Evolutionary conservation across 2,329 filamentous ascomycete genomes (phyloP).

Genomic region (Fusarium circinatum): DNA sequence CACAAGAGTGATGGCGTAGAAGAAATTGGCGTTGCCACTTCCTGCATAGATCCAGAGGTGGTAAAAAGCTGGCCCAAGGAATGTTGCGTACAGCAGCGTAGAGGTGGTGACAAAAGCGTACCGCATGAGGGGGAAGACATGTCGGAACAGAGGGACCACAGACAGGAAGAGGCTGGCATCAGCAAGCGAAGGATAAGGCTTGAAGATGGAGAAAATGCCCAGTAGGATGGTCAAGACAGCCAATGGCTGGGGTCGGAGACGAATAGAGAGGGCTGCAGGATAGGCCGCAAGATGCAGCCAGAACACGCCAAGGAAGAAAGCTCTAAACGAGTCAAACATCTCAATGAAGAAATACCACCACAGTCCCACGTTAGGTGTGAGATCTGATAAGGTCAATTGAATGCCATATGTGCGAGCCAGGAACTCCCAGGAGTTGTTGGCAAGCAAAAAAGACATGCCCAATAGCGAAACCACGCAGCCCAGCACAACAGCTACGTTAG

Average conservation of each 20-base stretch:
- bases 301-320: conserved; percentile 97
- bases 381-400: conserved; percentile 87
- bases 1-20: conserved; percentile 98
- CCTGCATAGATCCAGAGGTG: conserved; percentile 98
- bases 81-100: conserved; percentile 85
- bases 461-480: conserved; percentile 71
- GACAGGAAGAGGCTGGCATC: conserved; percentile 89
- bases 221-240: conserved; percentile 86
- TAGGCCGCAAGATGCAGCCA: conserved; percentile 96
- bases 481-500: conserved; percentile 63
- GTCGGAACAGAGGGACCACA: conserved; percentile 85
- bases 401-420: conserved; percentile 90
- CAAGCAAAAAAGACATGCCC: conserved; percentile 76
- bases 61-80: conserved; percentile 94
- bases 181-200: conserved; percentile 93
- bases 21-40: conserved; percentile 98
- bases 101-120: conserved; percentile 90
- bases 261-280: conserved; percentile 84
- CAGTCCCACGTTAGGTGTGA: conserved; percentile 93
- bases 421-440: conserved; percentile 86
- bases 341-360: conserved; percentile 99
- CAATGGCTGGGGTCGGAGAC: conserved; percentile 85
- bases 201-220: conserved; percentile 94
- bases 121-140: conserved; percentile 91
- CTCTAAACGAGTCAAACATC: conserved; percentile 98